Base-by-base conservation (phyloP, 495 filamentous ascomycete genomes). In the Aspergillus bertholletiae region DNA sequence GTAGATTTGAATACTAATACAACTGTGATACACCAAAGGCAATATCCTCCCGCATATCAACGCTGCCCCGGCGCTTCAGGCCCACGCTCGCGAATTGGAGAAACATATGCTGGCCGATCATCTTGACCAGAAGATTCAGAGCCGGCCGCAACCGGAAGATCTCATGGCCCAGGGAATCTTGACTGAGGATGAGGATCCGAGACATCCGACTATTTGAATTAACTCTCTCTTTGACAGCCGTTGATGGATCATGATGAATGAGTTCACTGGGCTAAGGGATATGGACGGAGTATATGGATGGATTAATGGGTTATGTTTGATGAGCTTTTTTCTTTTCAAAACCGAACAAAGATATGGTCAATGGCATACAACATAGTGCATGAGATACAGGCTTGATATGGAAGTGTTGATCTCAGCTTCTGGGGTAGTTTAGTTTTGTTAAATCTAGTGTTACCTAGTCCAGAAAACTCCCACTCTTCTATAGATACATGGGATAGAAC, bases 21-120 rank as follows among this genome's bases (percentile, higher is more conserved):
- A 44, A n/a, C 26, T 12, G 17, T 49, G 5, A 8, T 17, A 9
- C 17, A 24, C 18, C 24, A 21, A 51, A 87, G 89, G 82, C 55
- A 92, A 96, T 64, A 96, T 96, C 66, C 85, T 96, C 52, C 89
- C 88, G 35, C 55, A 67, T 17, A 47, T 65, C 4, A 84, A 82
- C 56, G 85, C 88, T 7, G 89, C 90, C 0, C 90, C 91, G 0
- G 78, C 84, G 0, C 70, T 96, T 34, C 85, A 86, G 59, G 89
- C 85, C 30, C 78, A 90, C 53, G 89, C 91, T 73, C 84, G 79
- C 51, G 88, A 94, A 70, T 81, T 96, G 48, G 85, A 89, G 68
- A 87, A 82, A 61, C 84, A 91, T 63, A 95, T 96, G 91, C 83
- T 87, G 18, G 86, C 83, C 46, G 87, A 96, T 66, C 86, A 80